Percentiles rank a stretch among this genome's conserved stretches.
Evolutionary conservation across 2,329 filamentous ascomycete species (phyloP).

Genomic region (Pseudocercospora eumusae): DNA sequence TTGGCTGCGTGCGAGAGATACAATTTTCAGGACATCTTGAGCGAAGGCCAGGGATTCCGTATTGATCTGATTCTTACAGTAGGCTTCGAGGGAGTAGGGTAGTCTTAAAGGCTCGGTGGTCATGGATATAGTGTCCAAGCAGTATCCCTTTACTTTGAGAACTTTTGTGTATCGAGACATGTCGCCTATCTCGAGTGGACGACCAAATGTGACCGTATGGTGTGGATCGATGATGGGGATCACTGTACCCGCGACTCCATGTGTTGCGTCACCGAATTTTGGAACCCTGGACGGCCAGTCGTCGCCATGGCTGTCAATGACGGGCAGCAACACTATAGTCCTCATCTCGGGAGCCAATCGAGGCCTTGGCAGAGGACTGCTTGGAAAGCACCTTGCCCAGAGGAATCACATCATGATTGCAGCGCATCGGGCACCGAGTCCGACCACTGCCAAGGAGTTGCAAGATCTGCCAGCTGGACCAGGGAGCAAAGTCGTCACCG

Average conservation of each 20-base stretch:
- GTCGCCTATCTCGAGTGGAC: not conserved
- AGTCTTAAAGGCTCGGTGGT: not conserved
- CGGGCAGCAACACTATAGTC: not conserved
- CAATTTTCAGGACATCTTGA: not conserved
- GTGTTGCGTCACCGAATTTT: not conserved
- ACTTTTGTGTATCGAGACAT: not conserved
- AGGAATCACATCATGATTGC: not conserved
- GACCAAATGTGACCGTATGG: not conserved
- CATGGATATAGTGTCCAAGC: not conserved
- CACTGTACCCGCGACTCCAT: not conserved
- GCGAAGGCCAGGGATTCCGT: not conserved
- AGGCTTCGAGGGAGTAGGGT: not conserved
- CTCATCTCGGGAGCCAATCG: slow-evolving; percentile 12
- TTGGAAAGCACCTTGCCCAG: slow-evolving; percentile 1
- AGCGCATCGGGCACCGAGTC: not conserved
- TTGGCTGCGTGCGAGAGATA: not conserved
- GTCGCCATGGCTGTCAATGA: not conserved
- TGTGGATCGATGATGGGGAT: not conserved
- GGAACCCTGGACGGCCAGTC: slow-evolving; percentile 5
- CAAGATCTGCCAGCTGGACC: not conserved
- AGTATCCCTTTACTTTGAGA: not conserved
- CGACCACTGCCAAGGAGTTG: not conserved
- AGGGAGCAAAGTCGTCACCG: slow-evolving; percentile 3
- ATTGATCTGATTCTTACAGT: not conserved
- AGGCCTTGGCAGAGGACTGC: slow-evolving; percentile 8